Percentiles rank a stretch among this genome's conserved stretches.
Evolutionary conservation across 768 basidiomycete species (phyloP).

Genomic region (Xerocomus spinulosus): DNA sequence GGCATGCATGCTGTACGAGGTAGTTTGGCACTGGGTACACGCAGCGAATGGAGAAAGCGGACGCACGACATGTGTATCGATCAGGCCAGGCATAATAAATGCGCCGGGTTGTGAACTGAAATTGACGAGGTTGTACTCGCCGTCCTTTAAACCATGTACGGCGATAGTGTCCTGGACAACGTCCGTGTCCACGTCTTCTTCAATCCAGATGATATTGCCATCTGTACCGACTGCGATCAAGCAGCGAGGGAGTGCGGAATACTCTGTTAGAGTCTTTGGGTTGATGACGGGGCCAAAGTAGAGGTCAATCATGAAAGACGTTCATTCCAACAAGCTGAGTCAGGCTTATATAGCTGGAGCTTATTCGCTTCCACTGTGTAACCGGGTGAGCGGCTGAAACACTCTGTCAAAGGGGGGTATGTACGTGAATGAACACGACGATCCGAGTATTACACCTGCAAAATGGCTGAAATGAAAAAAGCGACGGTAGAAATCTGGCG

Average conservation of each 20-base stretch:
- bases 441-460: too few relatives aligned
- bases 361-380: too few relatives aligned
- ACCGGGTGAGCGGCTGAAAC: too few relatives aligned
- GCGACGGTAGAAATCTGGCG: too few relatives aligned
- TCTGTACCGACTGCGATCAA: conserved; percentile 48
- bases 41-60: too few relatives aligned
- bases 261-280: conserved; percentile 41
- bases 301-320: conserved; percentile 34
- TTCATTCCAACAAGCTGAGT: too few relatives aligned
- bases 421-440: too few relatives aligned
- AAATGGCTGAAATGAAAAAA: too few relatives aligned
- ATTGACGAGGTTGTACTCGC: conserved; percentile 30
- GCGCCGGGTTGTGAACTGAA: conserved; percentile 49
- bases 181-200: conserved; percentile 48
- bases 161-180: conserved; percentile 48
- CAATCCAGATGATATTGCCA: conserved; percentile 70
- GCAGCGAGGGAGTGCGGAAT: conserved; percentile 45
- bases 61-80: conserved; percentile 89
- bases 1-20: conserved; percentile 31
- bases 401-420: too few relatives aligned
- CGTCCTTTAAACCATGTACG: conserved; percentile 41
- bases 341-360: too few relatives aligned
- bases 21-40: not conserved
- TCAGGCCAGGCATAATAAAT: conserved; percentile 82
- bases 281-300: conserved; percentile 60